Percentiles rank a stretch among this genome's conserved stretches.
Conservation (phyloP, 192 early-diverging fungal genomes). For the Pilaira anomala region DNA sequence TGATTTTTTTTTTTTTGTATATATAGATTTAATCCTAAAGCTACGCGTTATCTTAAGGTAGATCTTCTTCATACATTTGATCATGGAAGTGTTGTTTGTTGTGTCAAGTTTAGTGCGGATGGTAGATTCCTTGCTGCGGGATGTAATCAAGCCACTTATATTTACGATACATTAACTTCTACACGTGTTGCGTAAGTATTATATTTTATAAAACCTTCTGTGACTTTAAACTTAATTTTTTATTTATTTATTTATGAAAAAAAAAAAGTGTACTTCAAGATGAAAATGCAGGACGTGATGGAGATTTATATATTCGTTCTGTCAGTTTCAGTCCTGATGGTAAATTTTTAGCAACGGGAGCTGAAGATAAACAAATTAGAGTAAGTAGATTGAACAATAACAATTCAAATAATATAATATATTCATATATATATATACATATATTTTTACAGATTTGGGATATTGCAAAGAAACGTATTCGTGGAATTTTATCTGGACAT, state of each 20-base stretch:
- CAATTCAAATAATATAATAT: too few species aligned
- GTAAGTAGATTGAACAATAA: constrained; percentile 51
- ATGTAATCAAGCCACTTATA: constrained; percentile 88
- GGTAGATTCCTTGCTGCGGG: constrained; percentile 93
- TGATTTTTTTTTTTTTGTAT: constrained; percentile 15
- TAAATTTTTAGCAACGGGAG: constrained; percentile 87
- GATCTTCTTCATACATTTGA: constrained; percentile 65
- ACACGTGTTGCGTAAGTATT: constrained; percentile 25
- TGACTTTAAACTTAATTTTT: neutral
- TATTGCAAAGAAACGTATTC: constrained; percentile 61
- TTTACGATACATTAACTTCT: constrained; percentile 71
- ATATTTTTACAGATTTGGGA: constrained; percentile 60
- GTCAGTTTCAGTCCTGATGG: constrained; percentile 96
- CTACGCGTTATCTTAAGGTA: constrained; percentile 60
- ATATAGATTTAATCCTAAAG: constrained; percentile 63
- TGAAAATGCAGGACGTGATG: constrained; percentile 67
- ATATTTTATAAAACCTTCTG: neutral
- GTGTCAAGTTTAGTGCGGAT: constrained; percentile 93
- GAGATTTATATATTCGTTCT: constrained; percentile 93
- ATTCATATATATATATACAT: neutral
- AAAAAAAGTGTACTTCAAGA: constrained; percentile 76
- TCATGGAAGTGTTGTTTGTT: constrained; percentile 89
- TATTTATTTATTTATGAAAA: constrained; percentile 32
- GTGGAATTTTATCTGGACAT: constrained; percentile 79
- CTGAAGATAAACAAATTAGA: constrained; percentile 93